Evolutionary conservation across 192 early-diverging fungal genomes (phyloP).

Genomic region (Coemansia sp.): DNA sequence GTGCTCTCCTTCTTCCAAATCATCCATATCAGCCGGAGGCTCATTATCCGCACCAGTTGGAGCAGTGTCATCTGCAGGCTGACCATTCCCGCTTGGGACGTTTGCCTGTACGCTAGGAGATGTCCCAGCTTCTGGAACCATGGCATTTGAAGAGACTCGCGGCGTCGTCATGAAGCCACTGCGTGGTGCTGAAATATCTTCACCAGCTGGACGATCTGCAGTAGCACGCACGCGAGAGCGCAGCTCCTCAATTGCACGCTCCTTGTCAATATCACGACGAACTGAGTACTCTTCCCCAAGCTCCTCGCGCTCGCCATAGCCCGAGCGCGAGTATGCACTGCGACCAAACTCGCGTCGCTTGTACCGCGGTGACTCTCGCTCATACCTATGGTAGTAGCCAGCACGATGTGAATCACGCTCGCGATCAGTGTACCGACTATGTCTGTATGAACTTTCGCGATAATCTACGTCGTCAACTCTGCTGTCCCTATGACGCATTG

Average conservation of each 20-base stretch:
- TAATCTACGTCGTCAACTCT: slow-evolving; percentile 22
- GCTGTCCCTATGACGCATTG: slow-evolving; percentile 20
- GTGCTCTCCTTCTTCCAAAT: slow-evolving; percentile 54
- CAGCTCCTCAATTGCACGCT: slow-evolving; percentile 49
- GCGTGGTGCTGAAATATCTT: not conserved
- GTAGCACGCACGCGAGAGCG: slow-evolving; percentile 35
- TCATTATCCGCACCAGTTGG: not conserved
- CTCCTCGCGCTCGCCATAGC: slow-evolving; percentile 21
- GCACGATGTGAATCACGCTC: slow-evolving; percentile 11
- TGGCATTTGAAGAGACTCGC: not conserved
- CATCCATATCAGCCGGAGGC: slow-evolving; percentile 29
- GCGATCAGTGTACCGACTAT: slow-evolving; percentile 23
- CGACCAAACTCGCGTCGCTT: slow-evolving; percentile 38
- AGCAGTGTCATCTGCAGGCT: not conserved
- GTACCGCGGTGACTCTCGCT: slow-evolving; percentile 38
- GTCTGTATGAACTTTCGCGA: slow-evolving; percentile 24
- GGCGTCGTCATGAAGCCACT: slow-evolving; percentile 14
- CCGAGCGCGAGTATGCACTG: slow-evolving; percentile 20
- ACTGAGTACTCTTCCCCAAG: slow-evolving; percentile 17
- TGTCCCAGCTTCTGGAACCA: not conserved
- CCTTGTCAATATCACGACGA: slow-evolving; percentile 42
- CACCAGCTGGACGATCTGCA: slow-evolving; percentile 16
- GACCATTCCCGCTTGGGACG: not conserved
- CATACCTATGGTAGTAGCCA: slow-evolving; percentile 31
- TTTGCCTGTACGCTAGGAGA: not conserved